Evolutionary conservation across 768 basidiomycete genomes (phyloP).

Genomic region (Tephrocybe sp.): DNA sequence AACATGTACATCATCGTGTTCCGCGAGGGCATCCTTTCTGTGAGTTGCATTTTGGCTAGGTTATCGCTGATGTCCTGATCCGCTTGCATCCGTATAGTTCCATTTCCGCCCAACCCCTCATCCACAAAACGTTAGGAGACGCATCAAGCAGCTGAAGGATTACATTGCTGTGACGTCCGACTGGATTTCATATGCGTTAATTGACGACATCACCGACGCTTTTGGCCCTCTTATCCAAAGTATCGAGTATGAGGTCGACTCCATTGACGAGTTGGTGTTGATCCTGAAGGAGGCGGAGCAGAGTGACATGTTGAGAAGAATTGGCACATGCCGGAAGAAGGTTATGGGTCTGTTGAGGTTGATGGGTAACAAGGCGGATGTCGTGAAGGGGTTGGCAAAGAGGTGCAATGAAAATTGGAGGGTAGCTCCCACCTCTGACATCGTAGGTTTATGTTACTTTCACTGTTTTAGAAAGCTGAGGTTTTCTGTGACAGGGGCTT

Average conservation of each 20-base stretch:
- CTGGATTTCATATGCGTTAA: constrained; percentile 99
- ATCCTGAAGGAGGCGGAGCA: constrained; percentile 96
- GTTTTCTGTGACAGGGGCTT: constrained; percentile 87
- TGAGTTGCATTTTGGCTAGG: constrained; percentile 36
- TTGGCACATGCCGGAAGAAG: constrained; percentile 98
- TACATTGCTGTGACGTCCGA: constrained; percentile 98
- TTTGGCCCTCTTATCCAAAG: constrained; percentile 98
- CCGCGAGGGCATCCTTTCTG: constrained; percentile 92
- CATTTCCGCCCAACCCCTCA: constrained; percentile 98
- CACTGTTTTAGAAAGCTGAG: too few species aligned
- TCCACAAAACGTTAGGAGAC: constrained; percentile 94
- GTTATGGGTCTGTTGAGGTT: constrained; percentile 95
- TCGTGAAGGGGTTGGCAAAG: constrained; percentile 97
- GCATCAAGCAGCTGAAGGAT: constrained; percentile 98
- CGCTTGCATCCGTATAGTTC: constrained; percentile 60
- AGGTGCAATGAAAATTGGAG: constrained; percentile 99
- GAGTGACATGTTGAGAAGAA: constrained; percentile 95
- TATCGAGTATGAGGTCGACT: constrained; percentile 99
- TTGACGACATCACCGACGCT: constrained; percentile 99
- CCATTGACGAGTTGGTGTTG: constrained; percentile 95
- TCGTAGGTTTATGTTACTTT: too few species aligned
- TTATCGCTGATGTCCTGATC: background rate
- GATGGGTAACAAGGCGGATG: constrained; percentile 99
- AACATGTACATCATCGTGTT: constrained; percentile 99
- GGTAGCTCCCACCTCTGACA: constrained; percentile 96